Evolutionary conservation across 805 yeast species (phyloP).

Genomic region (Scheffersomyces ergatensis): DNA sequence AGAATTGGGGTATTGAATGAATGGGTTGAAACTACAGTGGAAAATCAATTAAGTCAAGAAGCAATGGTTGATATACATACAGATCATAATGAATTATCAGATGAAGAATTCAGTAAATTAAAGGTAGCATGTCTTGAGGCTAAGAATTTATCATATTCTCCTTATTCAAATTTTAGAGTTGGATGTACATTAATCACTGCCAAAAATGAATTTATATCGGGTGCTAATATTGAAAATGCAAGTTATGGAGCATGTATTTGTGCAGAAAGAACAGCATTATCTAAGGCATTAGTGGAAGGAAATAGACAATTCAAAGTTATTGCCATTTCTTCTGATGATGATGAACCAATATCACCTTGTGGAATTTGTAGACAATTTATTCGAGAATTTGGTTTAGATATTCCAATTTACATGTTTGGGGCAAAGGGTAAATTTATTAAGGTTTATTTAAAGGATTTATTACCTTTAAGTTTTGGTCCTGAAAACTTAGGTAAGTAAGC

Average conservation of each 20-base stretch:
- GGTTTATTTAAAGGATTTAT: slow-evolving; percentile 56
- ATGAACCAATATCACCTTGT: slow-evolving; percentile 74
- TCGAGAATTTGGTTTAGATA: slow-evolving; percentile 66
- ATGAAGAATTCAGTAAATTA: slow-evolving; percentile 16
- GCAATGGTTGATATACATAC: background rate
- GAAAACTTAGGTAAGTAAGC: slow-evolving; percentile 42
- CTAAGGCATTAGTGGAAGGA: slow-evolving; percentile 39
- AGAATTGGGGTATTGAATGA: too few relatives aligned
- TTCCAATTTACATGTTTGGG: slow-evolving; percentile 71
- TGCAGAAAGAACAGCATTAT: slow-evolving; percentile 38
- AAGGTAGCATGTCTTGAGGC: slow-evolving; percentile 27
- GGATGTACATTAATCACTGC: slow-evolving; percentile 71
- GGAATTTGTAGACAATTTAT: slow-evolving; percentile 92
- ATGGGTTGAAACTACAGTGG: too few relatives aligned
- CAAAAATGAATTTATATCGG: slow-evolving; percentile 50
- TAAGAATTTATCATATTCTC: slow-evolving; percentile 55
- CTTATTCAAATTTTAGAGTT: slow-evolving; percentile 78
- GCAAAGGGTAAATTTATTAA: slow-evolving; percentile 44
- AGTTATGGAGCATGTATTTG: slow-evolving; percentile 63
- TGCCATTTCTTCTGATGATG: slow-evolving; percentile 63
- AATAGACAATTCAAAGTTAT: slow-evolving; percentile 50
- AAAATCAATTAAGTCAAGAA: too few relatives aligned
- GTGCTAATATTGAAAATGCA: slow-evolving; percentile 94
- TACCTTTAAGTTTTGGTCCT: slow-evolving; percentile 89
- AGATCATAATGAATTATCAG: slow-evolving; percentile 14